phyloP scores from a whole-genome alignment of 164 flowering plant species.

The Piper betle region DNA sequence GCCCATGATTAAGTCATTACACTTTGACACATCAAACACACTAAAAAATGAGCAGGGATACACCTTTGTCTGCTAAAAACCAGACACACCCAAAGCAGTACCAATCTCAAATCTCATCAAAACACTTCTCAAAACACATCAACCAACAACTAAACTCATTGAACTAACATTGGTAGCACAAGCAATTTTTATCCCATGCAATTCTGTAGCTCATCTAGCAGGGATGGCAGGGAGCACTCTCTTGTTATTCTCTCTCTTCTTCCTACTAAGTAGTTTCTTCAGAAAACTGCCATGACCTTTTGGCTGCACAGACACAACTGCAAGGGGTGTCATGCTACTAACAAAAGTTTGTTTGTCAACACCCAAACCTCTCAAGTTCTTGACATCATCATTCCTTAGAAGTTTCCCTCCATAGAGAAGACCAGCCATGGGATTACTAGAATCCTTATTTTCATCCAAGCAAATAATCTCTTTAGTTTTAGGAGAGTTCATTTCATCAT shows the following conservation, averaged over 20 bases:
- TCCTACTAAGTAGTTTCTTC: slow-evolving; percentile 50
- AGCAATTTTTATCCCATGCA: too few species aligned
- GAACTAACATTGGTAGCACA: too few species aligned
- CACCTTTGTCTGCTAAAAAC: too few species aligned
- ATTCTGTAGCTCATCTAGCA: neutral
- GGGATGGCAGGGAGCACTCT: slow-evolving; percentile 19
- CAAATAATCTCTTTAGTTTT: slow-evolving; percentile 25
- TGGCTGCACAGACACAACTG: slow-evolving; percentile 48
- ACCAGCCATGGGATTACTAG: slow-evolving; percentile 4
- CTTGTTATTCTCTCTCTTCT: slow-evolving; percentile 39
- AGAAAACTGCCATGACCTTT: slow-evolving; percentile 38
- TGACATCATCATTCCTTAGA: neutral
- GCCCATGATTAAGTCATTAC: too few species aligned
- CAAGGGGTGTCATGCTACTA: slow-evolving; percentile 20
- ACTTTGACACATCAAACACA: too few species aligned
- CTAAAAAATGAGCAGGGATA: too few species aligned
- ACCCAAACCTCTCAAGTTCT: slow-evolving; percentile 7
- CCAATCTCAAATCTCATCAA: too few species aligned
- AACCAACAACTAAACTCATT: too few species aligned
- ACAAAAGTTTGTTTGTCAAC: slow-evolving; percentile 3
- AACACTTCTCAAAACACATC: too few species aligned
- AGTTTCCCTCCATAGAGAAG: slow-evolving; percentile 9
- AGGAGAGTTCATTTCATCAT: slow-evolving; percentile 21
- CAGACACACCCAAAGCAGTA: too few species aligned
- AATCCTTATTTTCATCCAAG: slow-evolving; percentile 16